phyloP scores from a whole-genome alignment of 2,329 filamentous ascomycete genomes.

The Aquanectria penicillioides region DNA sequence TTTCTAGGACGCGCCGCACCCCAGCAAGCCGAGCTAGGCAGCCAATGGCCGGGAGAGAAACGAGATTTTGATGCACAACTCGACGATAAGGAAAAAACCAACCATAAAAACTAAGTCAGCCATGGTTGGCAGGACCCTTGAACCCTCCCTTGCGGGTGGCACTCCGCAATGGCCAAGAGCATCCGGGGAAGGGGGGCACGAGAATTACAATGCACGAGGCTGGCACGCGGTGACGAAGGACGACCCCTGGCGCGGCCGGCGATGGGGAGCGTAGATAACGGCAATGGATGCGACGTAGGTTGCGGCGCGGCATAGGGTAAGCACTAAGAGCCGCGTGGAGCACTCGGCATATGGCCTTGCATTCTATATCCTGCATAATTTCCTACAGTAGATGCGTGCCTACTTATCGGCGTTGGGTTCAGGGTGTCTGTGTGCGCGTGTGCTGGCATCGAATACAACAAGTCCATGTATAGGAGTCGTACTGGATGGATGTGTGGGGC shows the following conservation, averaged over 20 bases:
- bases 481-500: neutral
- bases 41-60: neutral
- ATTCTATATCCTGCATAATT: neutral
- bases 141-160: neutral
- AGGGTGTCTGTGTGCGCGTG: no score
- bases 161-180: neutral
- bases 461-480: neutral
- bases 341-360: neutral
- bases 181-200: neutral
- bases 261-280: neutral
- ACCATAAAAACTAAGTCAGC: conserved; percentile 3
- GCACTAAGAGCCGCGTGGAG: neutral
- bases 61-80: neutral
- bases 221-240: no score
- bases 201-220: neutral
- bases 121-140: neutral
- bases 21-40: neutral
- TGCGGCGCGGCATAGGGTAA: neutral
- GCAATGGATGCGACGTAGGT: neutral
- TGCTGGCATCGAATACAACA: neutral
- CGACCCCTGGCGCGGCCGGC: no score
- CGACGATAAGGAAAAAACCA: conserved; percentile 2
- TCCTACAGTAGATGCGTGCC: neutral
- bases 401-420: neutral
- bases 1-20: neutral